These are phyloP conservation scores for Sclerospora graminicola DNA, from an alignment of 352 stramenopile species.

Conservation along the genomic window DNA sequence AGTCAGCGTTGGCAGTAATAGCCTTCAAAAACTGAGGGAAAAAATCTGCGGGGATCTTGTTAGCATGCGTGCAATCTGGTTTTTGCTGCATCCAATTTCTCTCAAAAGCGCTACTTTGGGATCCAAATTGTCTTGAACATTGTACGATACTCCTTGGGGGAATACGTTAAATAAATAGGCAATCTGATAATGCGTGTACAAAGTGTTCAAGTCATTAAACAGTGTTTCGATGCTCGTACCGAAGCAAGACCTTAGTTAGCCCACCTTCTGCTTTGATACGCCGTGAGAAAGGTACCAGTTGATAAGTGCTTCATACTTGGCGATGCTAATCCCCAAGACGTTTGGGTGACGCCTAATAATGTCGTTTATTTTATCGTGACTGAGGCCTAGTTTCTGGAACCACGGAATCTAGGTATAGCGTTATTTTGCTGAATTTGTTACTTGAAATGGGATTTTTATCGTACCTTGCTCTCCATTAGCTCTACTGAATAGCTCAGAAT, in stretches of 20 bases:
- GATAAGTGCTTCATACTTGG: slow-evolving; percentile 2
- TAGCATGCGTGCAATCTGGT: slow-evolving; percentile 32
- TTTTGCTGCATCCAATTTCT: slow-evolving; percentile 20
- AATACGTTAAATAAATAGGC: slow-evolving; percentile 45
- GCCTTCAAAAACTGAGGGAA: slow-evolving; percentile 21
- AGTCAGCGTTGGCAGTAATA: slow-evolving; percentile 23
- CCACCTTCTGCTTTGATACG: too few species aligned
- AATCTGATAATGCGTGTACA: slow-evolving; percentile 24
- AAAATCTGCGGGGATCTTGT: slow-evolving; percentile 33
- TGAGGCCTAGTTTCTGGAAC: slow-evolving; percentile 1
- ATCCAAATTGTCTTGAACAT: slow-evolving; percentile 25
- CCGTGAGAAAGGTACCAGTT: too few species aligned
- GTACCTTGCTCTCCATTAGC: slow-evolving; percentile 34
- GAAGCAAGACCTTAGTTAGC: too few species aligned
- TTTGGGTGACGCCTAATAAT: too few species aligned
- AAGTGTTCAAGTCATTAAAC: too few species aligned
- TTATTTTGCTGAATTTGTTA: too few species aligned
- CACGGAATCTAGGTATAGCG: slow-evolving; percentile 3
- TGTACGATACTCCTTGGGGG: slow-evolving; percentile 26
- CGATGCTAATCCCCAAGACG: too few species aligned
- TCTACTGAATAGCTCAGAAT: slow-evolving; percentile 18
- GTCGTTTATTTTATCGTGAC: too few species aligned
- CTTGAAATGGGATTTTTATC: not conserved
- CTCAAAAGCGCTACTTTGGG: slow-evolving; percentile 31
- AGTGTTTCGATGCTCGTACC: too few species aligned